Base-by-base conservation (phyloP, 768 basidiomycete genomes). In the Gyrodon lividus region DNA sequence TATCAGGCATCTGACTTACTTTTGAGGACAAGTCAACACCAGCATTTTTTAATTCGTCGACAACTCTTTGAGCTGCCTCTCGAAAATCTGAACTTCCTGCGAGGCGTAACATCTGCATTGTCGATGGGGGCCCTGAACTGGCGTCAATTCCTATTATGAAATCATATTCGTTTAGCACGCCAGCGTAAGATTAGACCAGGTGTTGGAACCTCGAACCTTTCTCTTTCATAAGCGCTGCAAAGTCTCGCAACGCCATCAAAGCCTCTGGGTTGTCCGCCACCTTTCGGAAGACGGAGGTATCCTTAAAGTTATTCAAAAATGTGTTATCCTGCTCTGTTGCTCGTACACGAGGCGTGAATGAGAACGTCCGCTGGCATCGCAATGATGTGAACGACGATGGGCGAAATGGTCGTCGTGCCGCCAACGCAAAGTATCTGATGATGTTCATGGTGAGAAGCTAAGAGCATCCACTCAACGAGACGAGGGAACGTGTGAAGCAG, bases 21-120 rank as follows among this genome's bases (percentile, higher is more conserved):
- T 80, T 75, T 42, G 80, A 77, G 31, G 64, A 66, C 31, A 84
- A 48, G 60, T 86, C 79, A n/a, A 88, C 63, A 5, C 83, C 86
- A 19, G 82, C 81, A 30, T 80, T 81, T 46, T 77, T 61, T 54
- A 87, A 62, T 50, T 80, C 82, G 13, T 73, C 72, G 45, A 72
- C 68, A 6, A 84, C 70, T 35, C 67, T 69, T 55, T 71, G 70
- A 26, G 76, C 72, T 22, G 75, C 77, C 37, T 66, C 70, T 49
- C 77, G 71, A 51, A 87, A 84, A 51, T 80, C 80, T 1, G 78
- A 59, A 54, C 74, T 81, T 26, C 74, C 65, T 23, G 78, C 69
- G 43, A 88, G 70, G 55, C 76, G 80, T 49, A 85, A 65, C 71
- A 86, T 72, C 51, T 82, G 76, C 47, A 77, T 65, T 9, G 71